Percentiles rank a stretch among this genome's conserved stretches.
These are phyloP conservation scores for Heterobasidion annosum DNA, from an alignment of 1,284 basidiomycete species.

Conservation along the genomic window DNA sequence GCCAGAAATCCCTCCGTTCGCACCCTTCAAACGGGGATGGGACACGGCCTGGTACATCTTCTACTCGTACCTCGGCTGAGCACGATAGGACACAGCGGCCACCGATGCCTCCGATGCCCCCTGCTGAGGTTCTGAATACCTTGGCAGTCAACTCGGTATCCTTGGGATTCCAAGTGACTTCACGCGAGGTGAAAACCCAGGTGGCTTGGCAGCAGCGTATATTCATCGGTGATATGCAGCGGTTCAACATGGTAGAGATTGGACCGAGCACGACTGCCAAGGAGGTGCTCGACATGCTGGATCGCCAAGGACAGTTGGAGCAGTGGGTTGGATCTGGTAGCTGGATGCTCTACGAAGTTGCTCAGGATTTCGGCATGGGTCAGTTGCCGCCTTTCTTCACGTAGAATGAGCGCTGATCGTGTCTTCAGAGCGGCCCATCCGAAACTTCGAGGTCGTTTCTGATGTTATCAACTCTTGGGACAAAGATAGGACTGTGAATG, in stretches of 20 bases:
- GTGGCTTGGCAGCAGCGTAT: slow-evolving; percentile 51
- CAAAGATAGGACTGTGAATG: slow-evolving; percentile 66
- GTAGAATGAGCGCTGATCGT: slow-evolving; percentile 1
- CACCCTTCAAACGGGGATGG: slow-evolving; percentile 4
- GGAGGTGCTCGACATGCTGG: slow-evolving; percentile 55
- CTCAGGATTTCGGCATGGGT: slow-evolving; percentile 84
- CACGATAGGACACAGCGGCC: slow-evolving; percentile 7
- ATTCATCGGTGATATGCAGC: slow-evolving; percentile 67
- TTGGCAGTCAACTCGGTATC: slow-evolving; percentile 2
- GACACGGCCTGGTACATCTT: background rate
- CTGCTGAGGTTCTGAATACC: slow-evolving; percentile 16
- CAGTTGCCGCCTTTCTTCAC: slow-evolving; percentile 17
- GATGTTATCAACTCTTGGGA: slow-evolving; percentile 80
- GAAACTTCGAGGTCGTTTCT: slow-evolving; percentile 70
- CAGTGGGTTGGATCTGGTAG: slow-evolving; percentile 45
- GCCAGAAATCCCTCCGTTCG: slow-evolving; percentile 3
- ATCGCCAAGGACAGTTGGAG: slow-evolving; percentile 50
- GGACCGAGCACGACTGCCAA: slow-evolving; percentile 49
- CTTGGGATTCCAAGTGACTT: background rate
- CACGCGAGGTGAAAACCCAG: slow-evolving; percentile 12
- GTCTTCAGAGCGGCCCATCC: slow-evolving; percentile 69
- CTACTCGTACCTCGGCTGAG: background rate
- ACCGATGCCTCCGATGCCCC: slow-evolving; percentile 27
- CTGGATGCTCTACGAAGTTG: slow-evolving; percentile 77
- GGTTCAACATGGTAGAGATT: slow-evolving; percentile 64